Percentiles rank a stretch among this genome's conserved stretches.
Evolutionary conservation across 805 yeast genomes (phyloP).

Genomic region (Vanderwaltozyma verrucispora): DNA sequence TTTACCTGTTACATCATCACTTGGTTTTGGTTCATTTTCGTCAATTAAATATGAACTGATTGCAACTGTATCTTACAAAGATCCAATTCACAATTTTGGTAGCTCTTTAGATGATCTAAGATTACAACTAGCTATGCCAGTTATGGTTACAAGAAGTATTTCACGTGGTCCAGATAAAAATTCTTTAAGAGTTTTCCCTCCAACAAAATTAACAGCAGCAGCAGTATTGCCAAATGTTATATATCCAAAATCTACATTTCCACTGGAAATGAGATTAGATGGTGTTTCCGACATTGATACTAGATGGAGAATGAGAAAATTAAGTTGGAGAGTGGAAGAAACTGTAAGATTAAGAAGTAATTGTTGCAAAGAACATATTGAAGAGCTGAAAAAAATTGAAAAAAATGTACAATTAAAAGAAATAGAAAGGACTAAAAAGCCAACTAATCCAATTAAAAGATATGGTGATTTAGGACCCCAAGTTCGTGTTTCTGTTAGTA

Average conservation of each 20-base stretch:
- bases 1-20: constrained; percentile 60
- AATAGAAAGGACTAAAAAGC: constrained; percentile 32
- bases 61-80: constrained; percentile 43
- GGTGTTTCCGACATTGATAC: constrained; percentile 46
- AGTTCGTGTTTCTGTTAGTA: constrained; percentile 26
- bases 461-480: constrained; percentile 32
- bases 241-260: constrained; percentile 81
- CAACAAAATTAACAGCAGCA: constrained; percentile 80
- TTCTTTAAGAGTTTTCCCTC: constrained; percentile 88
- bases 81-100: constrained; percentile 8
- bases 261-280: constrained; percentile 73
- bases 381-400: constrained; percentile 34
- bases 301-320: constrained; percentile 88
- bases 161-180: constrained; percentile 75
- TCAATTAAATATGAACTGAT: constrained; percentile 63
- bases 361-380: constrained; percentile 48
- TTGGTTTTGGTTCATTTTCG: constrained; percentile 47
- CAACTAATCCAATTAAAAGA: constrained; percentile 24
- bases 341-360: constrained; percentile 48
- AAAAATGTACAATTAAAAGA: constrained; percentile 20
- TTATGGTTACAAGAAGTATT: constrained; percentile 67
- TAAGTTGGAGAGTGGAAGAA: constrained; percentile 86
- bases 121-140: constrained; percentile 42
- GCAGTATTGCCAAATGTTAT: constrained; percentile 83
- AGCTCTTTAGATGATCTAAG: constrained; percentile 11